These are phyloP conservation scores for Venturia oleaginea DNA, from an alignment of 2,329 filamentous ascomycete genomes.

Conservation along the genomic window DNA sequence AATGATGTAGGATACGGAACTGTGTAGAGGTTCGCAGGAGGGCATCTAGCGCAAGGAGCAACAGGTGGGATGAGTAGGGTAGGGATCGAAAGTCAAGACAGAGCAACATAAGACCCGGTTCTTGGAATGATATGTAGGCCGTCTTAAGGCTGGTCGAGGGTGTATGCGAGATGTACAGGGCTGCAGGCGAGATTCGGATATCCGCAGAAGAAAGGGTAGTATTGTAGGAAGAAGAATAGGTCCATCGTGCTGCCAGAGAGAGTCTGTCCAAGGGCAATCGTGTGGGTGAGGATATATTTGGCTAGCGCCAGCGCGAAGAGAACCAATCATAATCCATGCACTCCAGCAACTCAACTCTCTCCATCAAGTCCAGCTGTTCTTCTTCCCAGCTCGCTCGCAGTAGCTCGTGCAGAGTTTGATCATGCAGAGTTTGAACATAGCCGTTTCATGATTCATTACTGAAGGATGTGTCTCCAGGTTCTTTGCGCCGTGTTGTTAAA, in stretches of 20 bases:
- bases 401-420: not conserved
- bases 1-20: not conserved
- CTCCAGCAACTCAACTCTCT: not conserved
- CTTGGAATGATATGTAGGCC: constrained; percentile 2
- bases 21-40: not conserved
- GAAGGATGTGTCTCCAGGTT: not conserved
- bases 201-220: not conserved
- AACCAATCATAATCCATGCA: not conserved
- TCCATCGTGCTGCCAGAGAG: not conserved
- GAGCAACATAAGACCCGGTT: not conserved
- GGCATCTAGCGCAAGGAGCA: not conserved
- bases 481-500: too few species aligned
- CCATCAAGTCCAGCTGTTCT: not conserved
- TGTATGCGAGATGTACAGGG: constrained; percentile 1
- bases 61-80: not conserved
- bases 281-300: not conserved
- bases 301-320: not conserved
- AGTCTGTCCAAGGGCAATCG: not conserved
- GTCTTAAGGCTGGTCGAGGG: not conserved
- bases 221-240: not conserved
- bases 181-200: not conserved
- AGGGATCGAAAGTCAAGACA: not conserved
- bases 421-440: not conserved
- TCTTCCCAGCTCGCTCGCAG: not conserved
- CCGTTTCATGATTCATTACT: not conserved